Conservation (phyloP, 2,329 filamentous ascomycete species). For the Cercospora sesami region DNA sequence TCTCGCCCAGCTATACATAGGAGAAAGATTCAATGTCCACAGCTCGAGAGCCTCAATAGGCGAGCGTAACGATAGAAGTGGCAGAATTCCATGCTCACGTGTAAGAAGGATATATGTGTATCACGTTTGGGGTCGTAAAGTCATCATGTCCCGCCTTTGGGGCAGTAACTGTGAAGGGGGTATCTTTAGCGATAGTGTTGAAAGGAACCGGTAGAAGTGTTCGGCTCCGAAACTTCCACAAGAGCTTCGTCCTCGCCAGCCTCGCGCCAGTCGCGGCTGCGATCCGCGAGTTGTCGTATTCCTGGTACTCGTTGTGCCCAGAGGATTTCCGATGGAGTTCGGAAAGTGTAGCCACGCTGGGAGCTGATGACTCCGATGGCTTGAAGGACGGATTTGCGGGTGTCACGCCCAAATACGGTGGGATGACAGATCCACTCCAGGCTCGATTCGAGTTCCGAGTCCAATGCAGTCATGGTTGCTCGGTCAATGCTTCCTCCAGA, state of each 20-base stretch:
- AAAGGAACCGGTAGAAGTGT: constrained; percentile 13
- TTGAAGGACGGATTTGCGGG: constrained; percentile 91
- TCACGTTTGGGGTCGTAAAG: not conserved
- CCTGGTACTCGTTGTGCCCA: constrained; percentile 84
- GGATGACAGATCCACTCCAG: constrained; percentile 98
- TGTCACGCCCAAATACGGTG: constrained; percentile 89
- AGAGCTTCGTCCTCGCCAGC: constrained; percentile 44
- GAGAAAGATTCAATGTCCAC: not conserved
- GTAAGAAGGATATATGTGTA: constrained; percentile 2
- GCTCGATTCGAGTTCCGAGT: constrained; percentile 84
- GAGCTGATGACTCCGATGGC: constrained; percentile 95
- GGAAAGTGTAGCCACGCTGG: constrained; percentile 90
- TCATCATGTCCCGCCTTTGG: constrained; percentile 7
- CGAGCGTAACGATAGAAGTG: not conserved
- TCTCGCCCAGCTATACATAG: not conserved
- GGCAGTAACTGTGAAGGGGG: not conserved
- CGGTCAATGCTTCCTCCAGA: constrained; percentile 74
- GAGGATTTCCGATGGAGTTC: constrained; percentile 81
- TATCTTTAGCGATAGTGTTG: constrained; percentile 9
- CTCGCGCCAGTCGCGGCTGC: constrained; percentile 89
- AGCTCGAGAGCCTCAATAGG: not conserved
- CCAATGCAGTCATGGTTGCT: constrained; percentile 78
- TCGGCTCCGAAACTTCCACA: constrained; percentile 21
- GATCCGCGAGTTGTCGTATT: constrained; percentile 76
- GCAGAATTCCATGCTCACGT: not conserved